Percentiles rank a stretch among this genome's conserved stretches.
Conservation (phyloP, 208 protist genomes). For the Crithidia sp. region DNA sequence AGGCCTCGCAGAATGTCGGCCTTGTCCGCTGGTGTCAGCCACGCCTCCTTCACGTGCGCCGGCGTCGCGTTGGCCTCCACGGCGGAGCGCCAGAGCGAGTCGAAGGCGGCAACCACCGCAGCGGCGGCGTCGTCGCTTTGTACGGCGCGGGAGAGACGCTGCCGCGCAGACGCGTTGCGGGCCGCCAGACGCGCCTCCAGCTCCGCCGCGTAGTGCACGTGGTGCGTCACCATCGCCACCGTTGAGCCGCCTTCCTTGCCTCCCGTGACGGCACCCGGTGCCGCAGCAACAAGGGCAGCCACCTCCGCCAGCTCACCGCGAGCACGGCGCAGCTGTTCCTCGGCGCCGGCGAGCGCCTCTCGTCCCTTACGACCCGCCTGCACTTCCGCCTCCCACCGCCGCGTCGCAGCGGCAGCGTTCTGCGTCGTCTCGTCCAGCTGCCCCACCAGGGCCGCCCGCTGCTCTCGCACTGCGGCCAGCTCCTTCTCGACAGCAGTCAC, state of each 20-base stretch:
- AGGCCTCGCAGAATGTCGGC: slow-evolving; percentile 10
- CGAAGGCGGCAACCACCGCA: slow-evolving; percentile 13
- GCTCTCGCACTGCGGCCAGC: slow-evolving; percentile 3
- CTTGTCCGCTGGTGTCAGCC: slow-evolving; percentile 29
- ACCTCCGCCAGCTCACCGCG: slow-evolving; percentile 5
- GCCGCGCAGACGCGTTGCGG: neutral
- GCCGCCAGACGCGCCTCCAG: slow-evolving; percentile 11
- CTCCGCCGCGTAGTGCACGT: neutral
- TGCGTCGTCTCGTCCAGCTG: neutral
- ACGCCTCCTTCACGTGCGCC: slow-evolving; percentile 17
- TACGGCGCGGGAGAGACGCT: neutral
- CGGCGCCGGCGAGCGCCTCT: slow-evolving; percentile 3
- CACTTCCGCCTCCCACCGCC: neutral
- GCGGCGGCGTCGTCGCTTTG: slow-evolving; percentile 27
- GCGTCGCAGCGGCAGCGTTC: neutral
- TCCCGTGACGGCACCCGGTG: neutral
- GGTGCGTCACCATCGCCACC: slow-evolving; percentile 7
- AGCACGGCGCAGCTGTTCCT: neutral
- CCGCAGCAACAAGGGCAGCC: slow-evolving; percentile 1
- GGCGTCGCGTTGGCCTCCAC: slow-evolving; percentile 3
- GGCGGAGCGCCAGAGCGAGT: slow-evolving; percentile 17
- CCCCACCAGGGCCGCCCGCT: neutral
- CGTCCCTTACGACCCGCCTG: neutral
- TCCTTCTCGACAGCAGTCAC: slow-evolving; percentile 8
- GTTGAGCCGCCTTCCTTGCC: neutral